phyloP scores from a whole-genome alignment of 306 rosid genomes.

The Cucurbita moschata region DNA sequence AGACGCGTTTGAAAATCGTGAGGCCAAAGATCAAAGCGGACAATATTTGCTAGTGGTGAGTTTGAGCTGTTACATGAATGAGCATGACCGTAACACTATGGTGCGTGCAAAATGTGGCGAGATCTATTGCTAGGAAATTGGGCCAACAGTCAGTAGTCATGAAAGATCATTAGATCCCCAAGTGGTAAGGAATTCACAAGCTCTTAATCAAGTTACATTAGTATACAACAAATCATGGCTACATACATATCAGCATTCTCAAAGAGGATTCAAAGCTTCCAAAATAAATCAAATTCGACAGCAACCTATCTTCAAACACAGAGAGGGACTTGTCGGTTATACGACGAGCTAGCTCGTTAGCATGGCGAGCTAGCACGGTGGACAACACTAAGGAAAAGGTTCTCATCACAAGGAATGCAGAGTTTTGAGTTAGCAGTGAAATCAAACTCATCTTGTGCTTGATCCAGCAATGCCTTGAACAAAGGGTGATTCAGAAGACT shows the following conservation, averaged over 20 bases:
- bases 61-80: too few species aligned
- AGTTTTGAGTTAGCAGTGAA: slow-evolving; percentile 51
- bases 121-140: background rate
- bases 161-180: background rate
- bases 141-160: background rate
- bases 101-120: background rate
- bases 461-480: slow-evolving; percentile 71
- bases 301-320: slow-evolving; percentile 19
- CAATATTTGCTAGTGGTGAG: too few species aligned
- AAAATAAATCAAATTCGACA: slow-evolving; percentile 9
- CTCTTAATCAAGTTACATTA: background rate
- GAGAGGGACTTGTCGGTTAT: slow-evolving; percentile 15
- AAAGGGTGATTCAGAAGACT: slow-evolving; percentile 64
- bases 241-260: slow-evolving; percentile 14
- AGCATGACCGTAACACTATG: too few species aligned
- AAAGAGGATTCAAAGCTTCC: slow-evolving; percentile 12
- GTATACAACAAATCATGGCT: slow-evolving; percentile 21
- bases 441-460: slow-evolving; percentile 69
- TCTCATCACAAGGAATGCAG: slow-evolving; percentile 75
- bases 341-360: slow-evolving; percentile 26
- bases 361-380: slow-evolving; percentile 44
- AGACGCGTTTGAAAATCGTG: too few species aligned
- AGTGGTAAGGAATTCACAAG: background rate
- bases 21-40: too few species aligned
- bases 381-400: slow-evolving; percentile 48